Conservation (phyloP, 495 filamentous ascomycete species). For the Articulospora tetracladia region DNA sequence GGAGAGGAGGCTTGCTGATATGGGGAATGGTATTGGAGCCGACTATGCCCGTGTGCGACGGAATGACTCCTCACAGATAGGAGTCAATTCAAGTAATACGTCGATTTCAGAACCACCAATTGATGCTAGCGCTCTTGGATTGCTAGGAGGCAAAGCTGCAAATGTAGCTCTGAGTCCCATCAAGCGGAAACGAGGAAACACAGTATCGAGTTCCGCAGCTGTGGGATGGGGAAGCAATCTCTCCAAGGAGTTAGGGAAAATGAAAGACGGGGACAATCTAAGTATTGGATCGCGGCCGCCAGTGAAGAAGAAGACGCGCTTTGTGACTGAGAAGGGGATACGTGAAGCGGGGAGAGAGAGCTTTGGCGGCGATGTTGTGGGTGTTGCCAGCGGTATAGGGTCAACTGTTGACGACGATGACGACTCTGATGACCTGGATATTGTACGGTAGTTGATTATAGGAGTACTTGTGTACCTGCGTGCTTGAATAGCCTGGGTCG, state of each 20-base stretch:
- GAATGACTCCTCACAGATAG: constrained; percentile 21
- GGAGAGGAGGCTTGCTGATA: constrained; percentile 57
- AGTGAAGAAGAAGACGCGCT: constrained; percentile 75
- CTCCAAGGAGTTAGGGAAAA: constrained; percentile 41
- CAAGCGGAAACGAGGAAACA: constrained; percentile 60
- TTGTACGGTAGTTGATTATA: constrained; percentile 35
- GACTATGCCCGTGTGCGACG: constrained; percentile 62
- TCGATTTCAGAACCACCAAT: constrained; percentile 9
- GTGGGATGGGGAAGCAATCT: constrained; percentile 48
- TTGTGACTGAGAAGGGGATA: constrained; percentile 73
- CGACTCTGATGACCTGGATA: constrained; percentile 39
- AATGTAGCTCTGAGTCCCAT: constrained; percentile 67
- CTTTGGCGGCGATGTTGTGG: constrained; percentile 48
- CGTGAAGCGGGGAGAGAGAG: constrained; percentile 74
- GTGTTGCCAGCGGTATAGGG: constrained; percentile 28
- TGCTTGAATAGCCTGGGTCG: no score
- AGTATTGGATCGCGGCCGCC: constrained; percentile 26
- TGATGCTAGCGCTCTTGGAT: constrained; percentile 51
- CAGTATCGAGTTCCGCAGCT: constrained; percentile 28
- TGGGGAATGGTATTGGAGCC: constrained; percentile 64
- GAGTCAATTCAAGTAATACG: constrained; percentile 2
- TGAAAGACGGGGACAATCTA: constrained; percentile 51
- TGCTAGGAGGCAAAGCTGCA: constrained; percentile 50
- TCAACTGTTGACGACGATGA: constrained; percentile 45
- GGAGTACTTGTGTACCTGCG: background rate